Evolutionary conservation across 495 filamentous ascomycete species (phyloP).

Genomic region (Daldinia childiae): DNA sequence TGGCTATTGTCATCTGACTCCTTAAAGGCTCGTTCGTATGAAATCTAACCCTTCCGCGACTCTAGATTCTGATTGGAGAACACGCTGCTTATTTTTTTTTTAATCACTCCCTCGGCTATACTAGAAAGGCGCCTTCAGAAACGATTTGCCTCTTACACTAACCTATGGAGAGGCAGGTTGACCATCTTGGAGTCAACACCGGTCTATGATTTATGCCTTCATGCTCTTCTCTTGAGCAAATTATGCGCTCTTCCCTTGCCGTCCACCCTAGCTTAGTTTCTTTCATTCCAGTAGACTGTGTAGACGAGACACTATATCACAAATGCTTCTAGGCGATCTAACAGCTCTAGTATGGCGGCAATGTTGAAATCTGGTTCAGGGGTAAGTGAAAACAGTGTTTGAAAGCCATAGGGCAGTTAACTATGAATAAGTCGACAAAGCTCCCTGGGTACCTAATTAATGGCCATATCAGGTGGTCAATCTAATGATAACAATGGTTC

Average conservation of each 20-base stretch:
- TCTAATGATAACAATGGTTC: not conserved
- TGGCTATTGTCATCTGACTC: slow-evolving; percentile 33
- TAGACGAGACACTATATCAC: not conserved
- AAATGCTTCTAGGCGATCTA: no score
- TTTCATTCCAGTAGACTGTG: not conserved
- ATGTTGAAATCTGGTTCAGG: not conserved
- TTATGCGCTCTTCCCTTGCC: slow-evolving; percentile 2
- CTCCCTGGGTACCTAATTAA: not conserved
- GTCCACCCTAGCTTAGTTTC: not conserved
- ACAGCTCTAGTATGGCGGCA: not conserved
- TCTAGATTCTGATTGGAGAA: slow-evolving; percentile 17
- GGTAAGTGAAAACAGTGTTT: not conserved
- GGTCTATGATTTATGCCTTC: slow-evolving; percentile 6
- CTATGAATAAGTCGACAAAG: not conserved
- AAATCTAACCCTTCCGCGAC: slow-evolving; percentile 24
- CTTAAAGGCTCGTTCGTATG: slow-evolving; percentile 15
- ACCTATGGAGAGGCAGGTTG: not conserved
- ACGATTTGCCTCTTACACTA: slow-evolving; percentile 20
- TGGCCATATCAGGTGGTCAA: not conserved
- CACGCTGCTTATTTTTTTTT: not conserved
- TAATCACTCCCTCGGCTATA: not conserved
- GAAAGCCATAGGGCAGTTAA: not conserved
- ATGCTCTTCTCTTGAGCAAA: not conserved
- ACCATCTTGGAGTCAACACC: slow-evolving; percentile 1
- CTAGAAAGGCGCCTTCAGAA: slow-evolving; percentile 3